phyloP scores from a whole-genome alignment of 1,139 yeast species.

The Pichia inconspicua region DNA sequence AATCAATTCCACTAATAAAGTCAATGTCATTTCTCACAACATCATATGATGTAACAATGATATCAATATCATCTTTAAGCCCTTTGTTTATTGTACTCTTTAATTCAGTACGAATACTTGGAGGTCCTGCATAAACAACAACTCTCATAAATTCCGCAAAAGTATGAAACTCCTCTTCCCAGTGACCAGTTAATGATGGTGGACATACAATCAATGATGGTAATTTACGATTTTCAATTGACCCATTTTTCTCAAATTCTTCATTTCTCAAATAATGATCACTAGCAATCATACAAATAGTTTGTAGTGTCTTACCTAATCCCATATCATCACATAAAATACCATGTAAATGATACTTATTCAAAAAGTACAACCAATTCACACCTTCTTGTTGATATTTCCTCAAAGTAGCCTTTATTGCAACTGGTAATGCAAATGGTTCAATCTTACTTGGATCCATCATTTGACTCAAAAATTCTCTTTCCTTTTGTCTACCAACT shows the following conservation, averaged over 20 bases:
- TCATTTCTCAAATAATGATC: conserved; percentile 85
- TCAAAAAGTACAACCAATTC: conserved; percentile 93
- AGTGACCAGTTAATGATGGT: conserved; percentile 95
- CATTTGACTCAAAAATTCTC: conserved; percentile 95
- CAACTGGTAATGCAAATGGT: conserved; percentile 81
- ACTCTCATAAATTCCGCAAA: conserved; percentile 85
- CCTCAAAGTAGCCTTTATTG: conserved; percentile 87
- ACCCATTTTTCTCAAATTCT: conserved; percentile 50
- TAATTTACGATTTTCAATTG: conserved; percentile 63
- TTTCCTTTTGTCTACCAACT: conserved; percentile 85
- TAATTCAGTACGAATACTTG: conserved; percentile 57
- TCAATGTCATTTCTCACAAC: conserved; percentile 89
- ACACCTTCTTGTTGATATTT: conserved; percentile 98
- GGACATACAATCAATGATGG: conserved; percentile 92
- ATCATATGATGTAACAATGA: conserved; percentile 92
- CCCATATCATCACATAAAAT: conserved; percentile 99
- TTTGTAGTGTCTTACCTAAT: conserved; percentile 91
- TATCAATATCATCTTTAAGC: conserved; percentile 41
- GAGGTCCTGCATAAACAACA: conserved; percentile 87
- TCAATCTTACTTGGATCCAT: conserved; percentile 94
- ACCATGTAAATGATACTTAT: conserved; percentile 92
- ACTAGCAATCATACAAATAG: conserved; percentile 93
- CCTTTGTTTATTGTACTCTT: conserved; percentile 22
- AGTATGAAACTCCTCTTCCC: conserved; percentile 92
- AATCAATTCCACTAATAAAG: conserved; percentile 51